Evolutionary conservation across 2,329 filamentous ascomycete genomes (phyloP), one percentile per base, ranked within the genome.

Genomic region (Paraphaeosphaeria sporulosa): DNA sequence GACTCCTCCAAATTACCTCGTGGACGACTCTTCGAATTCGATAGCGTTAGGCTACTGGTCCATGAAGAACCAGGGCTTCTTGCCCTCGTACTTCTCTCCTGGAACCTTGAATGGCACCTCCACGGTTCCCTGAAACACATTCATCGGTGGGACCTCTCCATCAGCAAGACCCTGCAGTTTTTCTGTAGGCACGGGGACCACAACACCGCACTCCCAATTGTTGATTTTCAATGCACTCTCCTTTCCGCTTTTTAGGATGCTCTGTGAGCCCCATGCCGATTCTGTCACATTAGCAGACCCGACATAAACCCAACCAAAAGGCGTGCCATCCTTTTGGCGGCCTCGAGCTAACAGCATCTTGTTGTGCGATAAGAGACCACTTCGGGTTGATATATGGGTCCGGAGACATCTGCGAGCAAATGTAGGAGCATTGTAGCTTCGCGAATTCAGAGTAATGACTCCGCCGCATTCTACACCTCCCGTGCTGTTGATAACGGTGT

Each of bases 151-250:
- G 47, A 70, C 64, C 32, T 64, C 64, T 4, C 58, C 64, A 17
- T 60, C 48, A 9, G 30, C 43, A 40, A 70, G 36, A 2, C 40
- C 57, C 21, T 60, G 52, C 30, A 71, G 34, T 62, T 61, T 64
- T 34, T 59, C 62, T 3, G 65, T 54, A 52, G 64, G 69, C 25
- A 91, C 81, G 10, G 89, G 88, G 43, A 97, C 75, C 25, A 98
- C 69, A 1, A 99, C 91, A 38, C 95, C 95, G 9, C 93, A 97
- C 79, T 98, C 95, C 94, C 94, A 98, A 76, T 98, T 99, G 55
- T 91, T 88, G 15, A 71, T 60, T 12, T 86, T 93, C 64, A 98
- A 83, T 76, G 93, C 96, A 13, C 88, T 86, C 62, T 86, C 78
- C 62, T 89, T 89, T 2, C 87, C 90, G 8, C 76, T 79, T 66